These are phyloP conservation scores for Talaromyces trachyspermus DNA, from an alignment of 495 filamentous ascomycete species.

Conservation along the genomic window DNA sequence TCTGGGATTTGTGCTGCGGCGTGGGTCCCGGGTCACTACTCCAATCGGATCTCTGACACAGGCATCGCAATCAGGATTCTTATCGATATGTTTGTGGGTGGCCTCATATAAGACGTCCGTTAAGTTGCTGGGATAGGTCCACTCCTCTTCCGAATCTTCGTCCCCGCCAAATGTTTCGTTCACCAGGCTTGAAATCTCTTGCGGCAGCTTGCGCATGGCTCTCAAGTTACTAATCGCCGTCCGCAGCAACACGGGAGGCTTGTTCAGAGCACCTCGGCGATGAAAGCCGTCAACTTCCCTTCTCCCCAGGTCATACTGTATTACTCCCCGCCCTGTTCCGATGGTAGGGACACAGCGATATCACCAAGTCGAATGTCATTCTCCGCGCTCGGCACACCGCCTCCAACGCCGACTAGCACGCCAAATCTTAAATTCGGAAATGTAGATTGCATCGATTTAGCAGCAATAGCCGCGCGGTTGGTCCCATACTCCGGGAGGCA, in stretches of 20 bases:
- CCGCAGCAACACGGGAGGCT: conserved; percentile 19
- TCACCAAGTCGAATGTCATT: conserved; percentile 34
- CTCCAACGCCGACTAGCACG: conserved; percentile 37
- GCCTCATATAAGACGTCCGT: conserved; percentile 6
- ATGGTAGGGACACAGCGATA: conserved; percentile 25
- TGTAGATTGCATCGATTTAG: conserved; percentile 29
- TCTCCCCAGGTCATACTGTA: conserved; percentile 17
- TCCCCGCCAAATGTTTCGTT: conserved; percentile 3
- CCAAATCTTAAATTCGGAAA: conserved; percentile 35
- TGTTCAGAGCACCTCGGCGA: conserved; percentile 22
- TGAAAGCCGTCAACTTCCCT: conserved; percentile 17
- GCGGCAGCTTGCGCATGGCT: conserved; percentile 9
- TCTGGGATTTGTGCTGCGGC: conserved; percentile 12
- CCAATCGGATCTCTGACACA: conserved; percentile 12
- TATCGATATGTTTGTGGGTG: conserved; percentile 2
- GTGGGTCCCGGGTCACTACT: conserved; percentile 5
- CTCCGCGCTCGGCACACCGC: conserved; percentile 26
- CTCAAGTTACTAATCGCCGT: conserved; percentile 18
- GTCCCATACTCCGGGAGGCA: conserved; percentile 36
- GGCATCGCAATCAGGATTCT: conserved; percentile 1
- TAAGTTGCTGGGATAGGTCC: conserved; percentile 6
- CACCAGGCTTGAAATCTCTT: conserved; percentile 4
- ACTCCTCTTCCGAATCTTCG: neutral
- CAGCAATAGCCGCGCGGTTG: conserved; percentile 28
- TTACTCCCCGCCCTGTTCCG: conserved; percentile 11